Base-by-base conservation (phyloP, 768 basidiomycete species). In the Porpolomopsis calyptriformis region DNA sequence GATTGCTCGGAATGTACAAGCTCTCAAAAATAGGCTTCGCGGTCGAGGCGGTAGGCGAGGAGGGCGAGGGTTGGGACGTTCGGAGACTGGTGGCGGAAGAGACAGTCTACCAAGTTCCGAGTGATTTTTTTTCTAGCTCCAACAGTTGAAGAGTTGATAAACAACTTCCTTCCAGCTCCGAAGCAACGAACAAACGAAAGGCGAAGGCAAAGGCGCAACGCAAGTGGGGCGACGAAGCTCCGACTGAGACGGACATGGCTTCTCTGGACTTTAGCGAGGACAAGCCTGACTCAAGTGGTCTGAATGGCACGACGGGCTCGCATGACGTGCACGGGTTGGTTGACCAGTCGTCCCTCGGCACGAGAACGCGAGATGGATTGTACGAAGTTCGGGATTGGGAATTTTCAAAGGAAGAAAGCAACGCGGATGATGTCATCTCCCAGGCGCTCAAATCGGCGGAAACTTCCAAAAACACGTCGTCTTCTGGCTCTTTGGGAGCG, bases 1-100 rank as follows among this genome's bases (percentile, higher is more conserved):
- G 55, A 98, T 98, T 50, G 81, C 93, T 3, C 74, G 87, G 53
- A 96, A 93, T 57, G 86, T 96, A 1, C 83, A 91, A 53, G 88
- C 87, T 0, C 70, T 99, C 45, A 96, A 93, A 63, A 82, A 75
- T 43, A 74, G 89, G 25, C 64, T 96, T 41, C 85, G 88, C 45
- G 85, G 85, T 22, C 71, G 82, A 43, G 84, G 82, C 0, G 78
- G 77, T 2, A 66, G 78, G 48, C 72, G 78, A 16, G 71, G 76
- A 37, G 70, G 73, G 46, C 63, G 69, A 33, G 57, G 56, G 31
- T 65, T 71, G 48, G 72, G 77, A 48, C 64, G 73, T 49, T 67
- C 71, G 46, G 70, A 66, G 19, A 47, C 61, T 34, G 74, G 71
- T 24, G 73, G 68, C 56, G 80, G 78, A 42, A 67, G 72, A 54